Evolutionary conservation across 2,329 filamentous ascomycete genomes (phyloP), one percentile per base, ranked within the genome.

Genomic region (Phaeomoniella chlamydospora): DNA sequence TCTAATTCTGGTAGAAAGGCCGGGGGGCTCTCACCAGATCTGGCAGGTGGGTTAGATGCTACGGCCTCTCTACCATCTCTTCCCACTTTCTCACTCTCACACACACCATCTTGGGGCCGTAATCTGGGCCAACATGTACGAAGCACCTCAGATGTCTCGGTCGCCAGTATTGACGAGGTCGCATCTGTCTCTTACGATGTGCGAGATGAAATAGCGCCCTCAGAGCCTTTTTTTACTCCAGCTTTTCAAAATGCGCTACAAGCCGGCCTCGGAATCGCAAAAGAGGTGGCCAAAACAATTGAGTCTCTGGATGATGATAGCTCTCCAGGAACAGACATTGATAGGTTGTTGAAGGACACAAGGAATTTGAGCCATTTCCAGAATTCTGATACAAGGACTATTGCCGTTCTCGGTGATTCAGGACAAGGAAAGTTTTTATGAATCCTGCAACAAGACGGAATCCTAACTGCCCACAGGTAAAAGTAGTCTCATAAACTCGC

Each of bases 401-500:
- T 40, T 33, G 39, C 30, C 6, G 34, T 40, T 13, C 18, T 41
- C 1, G 42, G 40, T 18, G 38, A 35, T 35, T 46, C 38, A 17
- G 40, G 45, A 11, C 10, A 18, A 50, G 52, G 51, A 31, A n/a
- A n/a, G n/a, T n/a, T n/a, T n/a, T n/a, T n/a, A n/a, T n/a, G n/a
- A n/a, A n/a, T n/a, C n/a, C n/a, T n/a, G n/a, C n/a, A n/a, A n/a
- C n/a, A n/a, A n/a, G n/a, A n/a, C n/a, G n/a, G n/a, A n/a, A n/a
- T n/a, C n/a, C n/a, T n/a, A n/a, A n/a, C n/a, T n/a, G n/a, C n/a
- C n/a, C n/a, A n/a, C n/a, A n/a, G n/a, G n/a, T n/a, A 49, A 46
- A 41, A 57, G 54, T 34, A 55, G 48, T 37, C 41, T 57, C 3
- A 56, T 57, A 9, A 58, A 57, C 35, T 54, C 53, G 11, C 43